phyloP scores from a whole-genome alignment of 2,329 filamentous ascomycete species.

The Coniochaeta sp. region DNA sequence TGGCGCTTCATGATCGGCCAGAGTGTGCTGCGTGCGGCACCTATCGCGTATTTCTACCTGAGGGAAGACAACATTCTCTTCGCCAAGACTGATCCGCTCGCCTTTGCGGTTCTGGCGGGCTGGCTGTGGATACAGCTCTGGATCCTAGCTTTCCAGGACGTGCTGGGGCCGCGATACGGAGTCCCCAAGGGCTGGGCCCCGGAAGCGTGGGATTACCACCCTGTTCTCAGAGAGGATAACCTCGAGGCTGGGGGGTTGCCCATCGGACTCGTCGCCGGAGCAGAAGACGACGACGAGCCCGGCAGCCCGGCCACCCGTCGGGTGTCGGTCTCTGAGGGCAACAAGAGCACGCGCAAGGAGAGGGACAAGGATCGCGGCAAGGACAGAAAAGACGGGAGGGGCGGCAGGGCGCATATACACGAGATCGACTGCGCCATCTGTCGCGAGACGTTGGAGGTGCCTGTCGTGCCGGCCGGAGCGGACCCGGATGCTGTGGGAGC shows the following conservation, averaged over 20 bases:
- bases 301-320: constrained; percentile 11
- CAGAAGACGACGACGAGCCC: constrained; percentile 1
- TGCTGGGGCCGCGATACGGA: constrained; percentile 84
- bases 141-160: constrained; percentile 70
- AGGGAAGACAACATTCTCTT: constrained; percentile 75
- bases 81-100: constrained; percentile 57
- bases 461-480: constrained; percentile 59
- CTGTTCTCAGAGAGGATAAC: constrained; percentile 74
- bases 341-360: constrained; percentile 17
- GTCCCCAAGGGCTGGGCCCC: constrained; percentile 61
- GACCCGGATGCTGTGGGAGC: constrained; percentile 25
- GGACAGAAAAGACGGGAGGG: constrained; percentile 15
- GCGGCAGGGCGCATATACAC: constrained; percentile 19
- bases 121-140: constrained; percentile 89
- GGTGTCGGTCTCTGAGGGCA: neutral
- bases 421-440: constrained; percentile 93
- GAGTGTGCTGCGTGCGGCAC: constrained; percentile 68
- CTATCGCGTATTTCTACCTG: constrained; percentile 81
- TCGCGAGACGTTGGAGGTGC: constrained; percentile 83
- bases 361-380: constrained; percentile 23
- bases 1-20: constrained; percentile 89
- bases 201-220: constrained; percentile 93
- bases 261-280: constrained; percentile 54
- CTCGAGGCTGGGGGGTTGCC: constrained; percentile 74
- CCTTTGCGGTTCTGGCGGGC: constrained; percentile 56